Percentiles rank a stretch among this genome's conserved stretches.
Evolutionary conservation across 257 asterid species (phyloP).

Genomic region (Hygrophila difformis): DNA sequence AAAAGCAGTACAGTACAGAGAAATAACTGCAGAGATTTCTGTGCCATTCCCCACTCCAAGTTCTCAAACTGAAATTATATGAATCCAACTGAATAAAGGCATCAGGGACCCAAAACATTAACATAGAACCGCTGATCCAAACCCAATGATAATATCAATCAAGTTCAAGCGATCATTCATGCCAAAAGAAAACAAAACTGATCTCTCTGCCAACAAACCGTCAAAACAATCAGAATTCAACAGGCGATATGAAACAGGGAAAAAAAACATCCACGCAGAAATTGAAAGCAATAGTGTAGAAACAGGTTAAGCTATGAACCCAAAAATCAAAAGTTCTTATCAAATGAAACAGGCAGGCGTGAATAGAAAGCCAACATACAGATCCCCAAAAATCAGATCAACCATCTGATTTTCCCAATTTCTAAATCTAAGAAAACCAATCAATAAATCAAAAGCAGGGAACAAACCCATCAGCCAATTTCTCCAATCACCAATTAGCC

Average conservation of each 20-base stretch:
- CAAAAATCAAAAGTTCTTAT: slow-evolving; percentile 26
- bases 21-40: slow-evolving; percentile 6
- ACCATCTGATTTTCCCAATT: slow-evolving; percentile 4
- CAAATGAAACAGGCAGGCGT: slow-evolving; percentile 26
- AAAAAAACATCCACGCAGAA: slow-evolving; percentile 18
- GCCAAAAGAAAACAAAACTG: slow-evolving; percentile 12
- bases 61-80: slow-evolving; percentile 9
- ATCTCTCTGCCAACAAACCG: slow-evolving; percentile 19
- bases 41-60: slow-evolving; percentile 13
- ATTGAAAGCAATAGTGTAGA: slow-evolving; percentile 26
- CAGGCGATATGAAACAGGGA: slow-evolving; percentile 12
- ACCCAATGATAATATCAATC: slow-evolving; percentile 16
- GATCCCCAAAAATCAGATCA: slow-evolving; percentile 72
- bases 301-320: slow-evolving; percentile 13
- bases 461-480: slow-evolving; percentile 12
- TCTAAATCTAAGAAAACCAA: too few relatives aligned
- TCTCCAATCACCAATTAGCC: slow-evolving; percentile 14
- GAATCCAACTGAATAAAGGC: not conserved
- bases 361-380: slow-evolving; percentile 15
- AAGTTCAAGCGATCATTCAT: slow-evolving; percentile 5
- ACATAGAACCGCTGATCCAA: slow-evolving; percentile 1
- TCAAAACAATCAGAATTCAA: too few relatives aligned
- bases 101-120: slow-evolving; percentile 3
- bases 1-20: slow-evolving; percentile 3
- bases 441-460: too few relatives aligned